Conservation (phyloP, 495 filamentous ascomycete species). For the Neurospora sp. region DNA sequence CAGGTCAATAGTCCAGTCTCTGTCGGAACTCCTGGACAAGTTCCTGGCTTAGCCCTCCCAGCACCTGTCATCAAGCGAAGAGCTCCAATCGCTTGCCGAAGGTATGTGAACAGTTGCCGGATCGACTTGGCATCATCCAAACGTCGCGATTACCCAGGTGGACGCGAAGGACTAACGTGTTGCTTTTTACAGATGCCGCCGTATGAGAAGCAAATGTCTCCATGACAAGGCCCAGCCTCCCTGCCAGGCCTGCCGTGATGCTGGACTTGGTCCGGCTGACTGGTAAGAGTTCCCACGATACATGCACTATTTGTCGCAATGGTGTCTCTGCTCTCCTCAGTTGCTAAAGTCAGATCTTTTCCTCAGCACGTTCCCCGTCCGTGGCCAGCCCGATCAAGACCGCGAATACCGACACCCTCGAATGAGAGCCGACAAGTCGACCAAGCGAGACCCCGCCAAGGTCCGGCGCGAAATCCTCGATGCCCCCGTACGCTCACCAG, state of each 20-base stretch:
- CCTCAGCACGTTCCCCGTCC: constrained; percentile 31
- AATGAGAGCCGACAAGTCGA: constrained; percentile 29
- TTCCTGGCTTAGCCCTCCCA: constrained; percentile 1
- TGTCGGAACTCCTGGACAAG: neutral
- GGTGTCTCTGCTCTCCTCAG: neutral
- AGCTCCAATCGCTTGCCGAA: constrained; percentile 40
- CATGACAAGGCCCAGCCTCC: constrained; percentile 34
- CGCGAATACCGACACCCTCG: constrained; percentile 39
- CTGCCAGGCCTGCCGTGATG: constrained; percentile 32
- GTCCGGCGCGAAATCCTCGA: constrained; percentile 27
- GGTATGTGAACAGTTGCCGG: constrained; percentile 23
- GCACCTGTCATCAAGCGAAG: constrained; percentile 28
- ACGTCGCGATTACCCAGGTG: neutral
- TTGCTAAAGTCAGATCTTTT: neutral
- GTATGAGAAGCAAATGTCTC: constrained; percentile 39
- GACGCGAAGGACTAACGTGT: neutral
- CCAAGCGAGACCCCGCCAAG: constrained; percentile 25
- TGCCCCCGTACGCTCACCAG: constrained; percentile 16
- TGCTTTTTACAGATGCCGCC: constrained; percentile 31
- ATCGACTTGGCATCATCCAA: neutral
- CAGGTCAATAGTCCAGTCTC: neutral
- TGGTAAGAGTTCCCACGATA: constrained; percentile 25
- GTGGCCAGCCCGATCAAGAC: constrained; percentile 34
- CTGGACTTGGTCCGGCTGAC: constrained; percentile 30
- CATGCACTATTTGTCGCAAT: neutral